These are phyloP conservation scores for Gleditsia sinensis DNA, from an alignment of 306 rosid genomes.

Conservation along the genomic window DNA sequence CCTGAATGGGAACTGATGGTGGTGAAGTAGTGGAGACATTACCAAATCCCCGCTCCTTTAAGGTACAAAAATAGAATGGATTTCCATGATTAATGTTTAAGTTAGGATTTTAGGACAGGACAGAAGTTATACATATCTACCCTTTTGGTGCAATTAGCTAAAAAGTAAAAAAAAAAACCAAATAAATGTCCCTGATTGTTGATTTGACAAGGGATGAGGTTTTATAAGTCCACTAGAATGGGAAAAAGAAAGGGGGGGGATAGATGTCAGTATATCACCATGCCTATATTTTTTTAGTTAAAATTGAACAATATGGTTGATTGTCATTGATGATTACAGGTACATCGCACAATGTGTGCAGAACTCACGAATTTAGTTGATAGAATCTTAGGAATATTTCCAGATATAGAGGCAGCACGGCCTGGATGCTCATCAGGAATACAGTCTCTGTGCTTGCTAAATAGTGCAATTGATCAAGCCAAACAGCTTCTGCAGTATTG, in stretches of 20 bases:
- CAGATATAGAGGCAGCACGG: constrained; percentile 72
- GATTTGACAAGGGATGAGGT: background rate
- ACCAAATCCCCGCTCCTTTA: constrained; percentile 50
- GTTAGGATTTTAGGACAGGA: constrained; percentile 8
- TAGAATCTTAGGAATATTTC: constrained; percentile 58
- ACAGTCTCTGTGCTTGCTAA: constrained; percentile 61
- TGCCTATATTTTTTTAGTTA: background rate
- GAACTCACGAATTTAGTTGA: constrained; percentile 60
- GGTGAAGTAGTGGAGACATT: constrained; percentile 46
- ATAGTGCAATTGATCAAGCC: constrained; percentile 54
- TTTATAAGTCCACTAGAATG: background rate
- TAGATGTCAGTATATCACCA: background rate
- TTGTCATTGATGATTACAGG: constrained; percentile 54
- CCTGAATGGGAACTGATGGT: constrained; percentile 75
- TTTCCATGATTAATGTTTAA: constrained; percentile 15
- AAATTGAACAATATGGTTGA: background rate
- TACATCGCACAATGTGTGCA: constrained; percentile 63
- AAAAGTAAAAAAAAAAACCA: background rate
- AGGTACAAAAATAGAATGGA: constrained; percentile 49
- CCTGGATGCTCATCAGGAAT: constrained; percentile 79
- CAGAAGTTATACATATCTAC: background rate
- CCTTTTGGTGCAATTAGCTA: background rate
- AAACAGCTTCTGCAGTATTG: constrained; percentile 61
- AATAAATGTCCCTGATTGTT: background rate
- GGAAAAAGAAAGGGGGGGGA: too few species aligned